These are phyloP conservation scores for Chloris gayana DNA, from an alignment of 176 grass and related monocot genomes.

Conservation along the genomic window DNA sequence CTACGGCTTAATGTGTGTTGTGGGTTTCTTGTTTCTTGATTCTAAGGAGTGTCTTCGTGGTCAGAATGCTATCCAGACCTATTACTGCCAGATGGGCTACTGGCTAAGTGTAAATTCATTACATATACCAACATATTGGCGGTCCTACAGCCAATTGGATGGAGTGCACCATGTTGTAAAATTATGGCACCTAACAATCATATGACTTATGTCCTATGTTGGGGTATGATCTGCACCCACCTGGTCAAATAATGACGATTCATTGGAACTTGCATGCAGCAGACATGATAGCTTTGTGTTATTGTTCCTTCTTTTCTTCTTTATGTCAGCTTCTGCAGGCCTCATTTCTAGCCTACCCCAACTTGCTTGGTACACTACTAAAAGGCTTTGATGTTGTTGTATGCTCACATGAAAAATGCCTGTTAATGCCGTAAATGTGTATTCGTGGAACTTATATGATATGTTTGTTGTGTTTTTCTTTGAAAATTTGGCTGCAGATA, in stretches of 20 bases:
- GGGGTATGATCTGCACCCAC: background rate
- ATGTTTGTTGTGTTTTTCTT: background rate
- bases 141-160: background rate
- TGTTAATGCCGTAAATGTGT: background rate
- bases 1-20: background rate
- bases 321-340: too few relatives aligned
- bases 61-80: background rate
- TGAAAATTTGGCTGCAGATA: background rate
- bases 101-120: constrained; percentile 4
- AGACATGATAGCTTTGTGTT: background rate
- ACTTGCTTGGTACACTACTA: too few relatives aligned
- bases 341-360: too few relatives aligned
- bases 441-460: background rate
- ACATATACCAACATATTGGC: background rate
- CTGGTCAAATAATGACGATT: background rate
- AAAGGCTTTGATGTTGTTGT: too few relatives aligned
- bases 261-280: background rate
- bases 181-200: background rate
- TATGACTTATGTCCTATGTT: too few relatives aligned
- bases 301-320: too few relatives aligned
- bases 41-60: background rate
- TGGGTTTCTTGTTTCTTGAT: background rate
- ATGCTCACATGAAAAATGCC: background rate
- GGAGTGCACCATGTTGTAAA: background rate
- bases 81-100: background rate